Evolutionary conservation across 2,329 filamentous ascomycete genomes (phyloP), one percentile per base, ranked within the genome.

Genomic region (Pseudopyricularia javanii): DNA sequence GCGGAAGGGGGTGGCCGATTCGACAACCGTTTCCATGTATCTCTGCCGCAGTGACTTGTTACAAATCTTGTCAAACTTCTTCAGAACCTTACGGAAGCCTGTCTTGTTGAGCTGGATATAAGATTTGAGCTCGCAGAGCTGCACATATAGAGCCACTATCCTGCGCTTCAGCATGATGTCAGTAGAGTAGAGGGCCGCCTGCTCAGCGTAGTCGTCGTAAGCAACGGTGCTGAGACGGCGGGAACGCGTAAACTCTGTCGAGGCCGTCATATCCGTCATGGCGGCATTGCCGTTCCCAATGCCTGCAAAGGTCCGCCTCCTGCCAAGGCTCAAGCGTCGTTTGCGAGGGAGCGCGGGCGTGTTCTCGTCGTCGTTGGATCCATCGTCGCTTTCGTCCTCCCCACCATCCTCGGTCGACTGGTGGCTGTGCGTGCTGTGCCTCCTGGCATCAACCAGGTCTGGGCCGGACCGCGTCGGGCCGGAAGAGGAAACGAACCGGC

Each of bases 21-120:
- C 81, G 52, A 98, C 89, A 34, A 79, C 75, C 32, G 80, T 71
- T 53, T 80, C 76, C 67, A 96, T 82, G 66, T 95, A 98, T 47
- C 76, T 73, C 14, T 79, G 73, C 59, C 91, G 90, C 53, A 97
- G 74, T 60, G 84, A 84, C 58, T 85, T 84, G 67, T 96, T 86
- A 54, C 95, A 71, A 54, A 87, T 97, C 74, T 98, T 98, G 75
- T 98, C 93, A 63, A 93, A 98, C 68, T 98, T 98, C 71, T 98
- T 98, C 59, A 97, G 72, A 1, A 95, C 91, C 70, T 98, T 98
- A 62, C 85, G 82, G 70, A 98, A 98, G 12, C 93, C 93, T 0
- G 93, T 98, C 69, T 87, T 86, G 75, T 98, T 98, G 57, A 98
- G 80, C 70, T 97, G 91, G 53, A 91, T 84, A 63, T 91, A 98